A percentile compares a stretch with the other conserved stretches of the same genome.
Evolutionary conservation across 1,139 yeast genomes (phyloP).

Genomic region (Casaregolazyma suthepensis): DNA sequence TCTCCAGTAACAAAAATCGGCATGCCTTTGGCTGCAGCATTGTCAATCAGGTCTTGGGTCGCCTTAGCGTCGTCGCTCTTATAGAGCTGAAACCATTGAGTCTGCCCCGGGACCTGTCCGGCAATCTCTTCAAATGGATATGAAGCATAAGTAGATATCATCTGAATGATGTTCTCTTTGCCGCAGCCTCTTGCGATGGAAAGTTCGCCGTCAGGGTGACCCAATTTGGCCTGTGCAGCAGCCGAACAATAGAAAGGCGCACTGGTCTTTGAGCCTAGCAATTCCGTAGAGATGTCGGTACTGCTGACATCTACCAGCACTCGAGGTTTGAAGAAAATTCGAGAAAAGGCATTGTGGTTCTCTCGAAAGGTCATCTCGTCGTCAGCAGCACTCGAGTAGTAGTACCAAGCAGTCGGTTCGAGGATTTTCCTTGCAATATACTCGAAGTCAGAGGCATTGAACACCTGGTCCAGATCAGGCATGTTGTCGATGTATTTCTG

Average conservation of each 20-base stretch:
- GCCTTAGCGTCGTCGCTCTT: conserved; percentile 41
- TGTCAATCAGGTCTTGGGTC: conserved; percentile 39
- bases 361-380: conserved; percentile 32
- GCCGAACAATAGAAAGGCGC: conserved; percentile 64
- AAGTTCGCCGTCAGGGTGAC: conserved; percentile 58
- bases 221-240: conserved; percentile 59
- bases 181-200: conserved; percentile 35
- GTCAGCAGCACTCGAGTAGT: conserved; percentile 43
- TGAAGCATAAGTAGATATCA: conserved; percentile 32
- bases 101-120: conserved; percentile 28
- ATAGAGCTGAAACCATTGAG: conserved; percentile 39
- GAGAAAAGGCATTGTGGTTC: conserved; percentile 28
- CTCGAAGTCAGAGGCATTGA: conserved; percentile 48
- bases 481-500: conserved; percentile 7
- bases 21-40: conserved; percentile 48
- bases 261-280: conserved; percentile 39
- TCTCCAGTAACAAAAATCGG: conserved; percentile 55
- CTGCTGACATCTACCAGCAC: conserved; percentile 40
- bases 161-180: conserved; percentile 31
- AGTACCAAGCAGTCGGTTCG: conserved; percentile 51
- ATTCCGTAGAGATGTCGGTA: conserved; percentile 35
- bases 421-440: conserved; percentile 45
- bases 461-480: conserved; percentile 44
- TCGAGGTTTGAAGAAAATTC: conserved; percentile 39
- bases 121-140: conserved; percentile 31